Percentiles rank a stretch among this genome's conserved stretches.
Evolutionary conservation across 2,329 filamentous ascomycete species (phyloP).

Genomic region (Aspergillus intermedius): DNA sequence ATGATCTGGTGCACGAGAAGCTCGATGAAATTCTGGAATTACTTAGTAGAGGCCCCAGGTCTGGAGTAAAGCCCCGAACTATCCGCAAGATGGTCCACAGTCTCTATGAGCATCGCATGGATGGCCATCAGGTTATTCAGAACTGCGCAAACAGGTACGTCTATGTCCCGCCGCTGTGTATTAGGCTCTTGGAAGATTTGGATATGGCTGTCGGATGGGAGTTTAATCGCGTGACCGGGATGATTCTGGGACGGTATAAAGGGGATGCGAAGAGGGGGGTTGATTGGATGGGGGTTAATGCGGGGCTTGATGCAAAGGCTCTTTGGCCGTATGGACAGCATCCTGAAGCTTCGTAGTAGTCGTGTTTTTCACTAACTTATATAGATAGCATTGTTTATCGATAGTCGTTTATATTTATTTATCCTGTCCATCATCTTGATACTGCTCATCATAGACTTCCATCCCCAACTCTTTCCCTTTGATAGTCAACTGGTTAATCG

Average conservation of each 20-base stretch:
- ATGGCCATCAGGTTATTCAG: not conserved
- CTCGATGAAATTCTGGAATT: not conserved
- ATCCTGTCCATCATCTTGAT: constrained; percentile 7
- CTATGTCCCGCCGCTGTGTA: not conserved
- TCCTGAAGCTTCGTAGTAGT: not conserved
- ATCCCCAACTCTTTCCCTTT: constrained; percentile 51
- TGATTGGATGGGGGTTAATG: not conserved
- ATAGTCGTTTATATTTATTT: not conserved
- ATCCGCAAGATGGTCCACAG: not conserved
- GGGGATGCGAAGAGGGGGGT: not conserved
- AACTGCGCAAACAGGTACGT: not conserved
- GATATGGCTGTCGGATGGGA: not conserved
- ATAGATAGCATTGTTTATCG: not conserved
- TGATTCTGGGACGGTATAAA: not conserved
- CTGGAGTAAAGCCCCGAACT: not conserved
- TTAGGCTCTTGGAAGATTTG: not conserved
- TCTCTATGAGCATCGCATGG: not conserved
- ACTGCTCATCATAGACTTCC: constrained; percentile 23
- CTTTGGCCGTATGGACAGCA: not conserved
- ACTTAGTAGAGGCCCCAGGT: not conserved
- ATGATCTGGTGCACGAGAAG: not conserved
- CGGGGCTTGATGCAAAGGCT: not conserved
- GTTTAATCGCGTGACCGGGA: not conserved
- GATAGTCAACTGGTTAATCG: constrained; percentile 26
- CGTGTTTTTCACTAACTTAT: not conserved